Percentiles rank a stretch among this genome's conserved stretches.
These are phyloP conservation scores for Ilex aquifolium DNA, from an alignment of 257 asterid species.

Conservation along the genomic window DNA sequence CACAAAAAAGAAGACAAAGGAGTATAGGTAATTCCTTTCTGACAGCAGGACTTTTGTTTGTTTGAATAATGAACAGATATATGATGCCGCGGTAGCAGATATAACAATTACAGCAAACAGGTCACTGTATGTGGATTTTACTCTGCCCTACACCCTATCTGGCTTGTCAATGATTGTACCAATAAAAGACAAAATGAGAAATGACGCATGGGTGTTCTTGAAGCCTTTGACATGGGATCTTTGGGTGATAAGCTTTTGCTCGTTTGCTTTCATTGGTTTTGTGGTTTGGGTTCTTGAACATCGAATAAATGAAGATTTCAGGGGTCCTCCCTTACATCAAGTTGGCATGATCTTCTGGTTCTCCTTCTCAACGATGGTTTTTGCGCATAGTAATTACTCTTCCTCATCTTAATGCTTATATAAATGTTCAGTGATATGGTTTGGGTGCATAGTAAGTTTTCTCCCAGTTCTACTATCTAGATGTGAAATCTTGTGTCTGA, in stretches of 20 bases:
- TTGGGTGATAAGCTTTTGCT: slow-evolving; percentile 19
- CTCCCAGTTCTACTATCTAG: neutral
- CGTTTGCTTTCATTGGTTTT: slow-evolving; percentile 12
- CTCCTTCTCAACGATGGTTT: slow-evolving; percentile 51
- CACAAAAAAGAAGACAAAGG: no score
- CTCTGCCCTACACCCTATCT: slow-evolving; percentile 18
- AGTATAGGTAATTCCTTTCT: no score
- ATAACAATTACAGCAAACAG: slow-evolving; percentile 16
- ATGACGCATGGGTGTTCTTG: slow-evolving; percentile 22
- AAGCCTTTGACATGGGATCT: slow-evolving; percentile 25
- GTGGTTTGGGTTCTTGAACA: slow-evolving; percentile 25
- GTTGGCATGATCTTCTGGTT: slow-evolving; percentile 46
- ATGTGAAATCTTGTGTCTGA: no score
- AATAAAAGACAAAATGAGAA: neutral
- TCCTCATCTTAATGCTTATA: no score
- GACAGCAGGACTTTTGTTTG: neutral
- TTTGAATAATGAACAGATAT: neutral
- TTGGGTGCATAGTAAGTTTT: slow-evolving; percentile 5
- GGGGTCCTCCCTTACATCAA: slow-evolving; percentile 27
- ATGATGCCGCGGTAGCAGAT: slow-evolving; percentile 18
- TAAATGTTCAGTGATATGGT: no score
- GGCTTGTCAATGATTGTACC: slow-evolving; percentile 17
- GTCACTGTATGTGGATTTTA: slow-evolving; percentile 15
- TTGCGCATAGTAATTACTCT: slow-evolving; percentile 28
- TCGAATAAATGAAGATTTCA: slow-evolving; percentile 17